Conservation (phyloP, 352 stramenopile species). For the Phytophthora tentaculata region DNA sequence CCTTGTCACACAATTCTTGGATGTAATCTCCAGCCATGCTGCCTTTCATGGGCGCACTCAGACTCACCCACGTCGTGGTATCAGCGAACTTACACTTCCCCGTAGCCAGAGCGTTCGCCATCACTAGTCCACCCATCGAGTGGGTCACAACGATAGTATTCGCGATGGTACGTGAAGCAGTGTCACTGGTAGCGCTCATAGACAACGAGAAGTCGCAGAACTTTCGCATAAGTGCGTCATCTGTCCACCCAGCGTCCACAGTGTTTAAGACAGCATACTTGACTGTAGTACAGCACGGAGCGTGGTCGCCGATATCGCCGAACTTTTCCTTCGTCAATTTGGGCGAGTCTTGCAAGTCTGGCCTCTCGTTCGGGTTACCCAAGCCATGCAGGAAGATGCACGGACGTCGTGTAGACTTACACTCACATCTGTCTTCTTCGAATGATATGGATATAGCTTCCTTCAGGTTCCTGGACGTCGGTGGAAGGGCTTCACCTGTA, state of each 20-base stretch:
- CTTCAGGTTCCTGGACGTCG: not conserved
- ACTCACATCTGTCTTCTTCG: conserved; percentile 3
- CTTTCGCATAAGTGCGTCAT: conserved; percentile 17
- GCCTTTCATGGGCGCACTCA: conserved; percentile 26
- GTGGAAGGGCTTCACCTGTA: conserved; percentile 1
- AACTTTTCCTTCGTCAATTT: conserved; percentile 14
- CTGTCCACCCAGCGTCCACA: conserved; percentile 14
- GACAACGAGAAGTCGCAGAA: conserved; percentile 24
- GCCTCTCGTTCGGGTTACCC: conserved; percentile 13
- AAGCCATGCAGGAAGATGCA: conserved; percentile 33
- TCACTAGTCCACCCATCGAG: conserved; percentile 31
- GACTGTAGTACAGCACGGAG: conserved; percentile 19
- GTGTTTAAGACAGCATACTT: conserved; percentile 31
- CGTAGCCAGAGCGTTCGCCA: conserved; percentile 18
- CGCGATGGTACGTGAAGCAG: conserved; percentile 3
- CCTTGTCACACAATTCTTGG: conserved; percentile 13
- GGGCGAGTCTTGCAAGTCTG: conserved; percentile 12
- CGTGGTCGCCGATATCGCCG: conserved; percentile 21
- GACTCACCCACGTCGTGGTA: conserved; percentile 20
- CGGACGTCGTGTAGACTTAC: conserved; percentile 16
- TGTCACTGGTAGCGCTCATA: conserved; percentile 16
- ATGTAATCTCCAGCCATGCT: conserved; percentile 30
- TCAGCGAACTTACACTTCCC: conserved; percentile 18
- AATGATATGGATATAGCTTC: not conserved
- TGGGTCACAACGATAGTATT: conserved; percentile 33